phyloP scores from a whole-genome alignment of 2,329 filamentous ascomycete species.

The Dactylellina leptospora region DNA sequence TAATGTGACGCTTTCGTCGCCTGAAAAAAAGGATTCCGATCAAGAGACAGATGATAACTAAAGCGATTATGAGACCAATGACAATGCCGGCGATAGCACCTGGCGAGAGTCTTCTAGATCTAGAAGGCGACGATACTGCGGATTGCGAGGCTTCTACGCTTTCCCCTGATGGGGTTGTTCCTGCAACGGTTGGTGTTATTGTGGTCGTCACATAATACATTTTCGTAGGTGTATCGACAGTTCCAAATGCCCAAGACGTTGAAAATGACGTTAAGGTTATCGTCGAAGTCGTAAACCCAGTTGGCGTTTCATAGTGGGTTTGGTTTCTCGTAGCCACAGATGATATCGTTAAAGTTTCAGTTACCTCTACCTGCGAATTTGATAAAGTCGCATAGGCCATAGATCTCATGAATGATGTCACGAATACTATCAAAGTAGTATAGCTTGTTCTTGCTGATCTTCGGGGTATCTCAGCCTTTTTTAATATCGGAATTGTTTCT shows the following conservation, averaged over 20 bases:
- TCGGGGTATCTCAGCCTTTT: conserved; percentile 18
- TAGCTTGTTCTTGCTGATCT: conserved; percentile 37
- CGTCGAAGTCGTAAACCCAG: conserved; percentile 25
- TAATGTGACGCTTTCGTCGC: neutral
- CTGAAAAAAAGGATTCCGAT: conserved; percentile 3
- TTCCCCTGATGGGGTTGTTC: neutral
- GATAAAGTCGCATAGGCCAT: conserved; percentile 25
- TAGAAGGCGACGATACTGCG: neutral
- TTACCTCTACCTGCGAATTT: conserved; percentile 17
- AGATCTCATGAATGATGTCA: conserved; percentile 43
- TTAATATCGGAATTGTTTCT: conserved; percentile 3
- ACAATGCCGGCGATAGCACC: conserved; percentile 32
- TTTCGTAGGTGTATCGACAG: conserved; percentile 19
- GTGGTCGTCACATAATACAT: conserved; percentile 26
- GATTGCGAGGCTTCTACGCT: neutral
- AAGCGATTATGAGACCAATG: conserved; percentile 13
- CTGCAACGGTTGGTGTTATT: neutral
- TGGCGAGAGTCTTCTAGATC: conserved; percentile 7
- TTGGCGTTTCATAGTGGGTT: conserved; percentile 48
- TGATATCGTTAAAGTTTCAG: conserved; percentile 31
- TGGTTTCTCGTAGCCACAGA: conserved; percentile 36
- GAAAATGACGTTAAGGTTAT: conserved; percentile 25
- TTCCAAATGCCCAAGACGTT: conserved; percentile 45
- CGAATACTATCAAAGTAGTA: conserved; percentile 35
- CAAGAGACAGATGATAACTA: neutral